Conservation (phyloP, 1,284 basidiomycete species). For the Pisolithus thermaeus region DNA sequence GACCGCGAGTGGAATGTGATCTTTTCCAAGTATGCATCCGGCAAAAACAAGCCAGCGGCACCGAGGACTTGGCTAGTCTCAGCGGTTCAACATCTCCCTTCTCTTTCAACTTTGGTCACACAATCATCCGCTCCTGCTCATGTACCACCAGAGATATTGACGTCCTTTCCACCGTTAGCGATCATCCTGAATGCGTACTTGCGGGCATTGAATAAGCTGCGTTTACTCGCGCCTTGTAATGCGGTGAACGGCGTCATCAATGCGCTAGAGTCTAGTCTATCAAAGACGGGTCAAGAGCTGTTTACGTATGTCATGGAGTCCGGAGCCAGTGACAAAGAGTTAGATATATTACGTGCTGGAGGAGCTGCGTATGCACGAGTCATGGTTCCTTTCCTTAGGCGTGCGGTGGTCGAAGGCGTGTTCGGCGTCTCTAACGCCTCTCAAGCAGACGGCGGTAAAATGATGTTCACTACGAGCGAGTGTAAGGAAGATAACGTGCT, state of each 20-base stretch:
- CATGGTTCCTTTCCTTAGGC: constrained; percentile 62
- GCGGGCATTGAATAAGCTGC: constrained; percentile 72
- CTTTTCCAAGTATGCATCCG: constrained; percentile 16
- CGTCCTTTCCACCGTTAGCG: constrained; percentile 76
- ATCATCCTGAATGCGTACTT: constrained; percentile 71
- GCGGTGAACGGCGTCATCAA: constrained; percentile 37
- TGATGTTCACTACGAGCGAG: constrained; percentile 1
- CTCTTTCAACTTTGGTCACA: constrained; percentile 24
- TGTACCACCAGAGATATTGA: constrained; percentile 62
- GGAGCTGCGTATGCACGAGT: constrained; percentile 54
- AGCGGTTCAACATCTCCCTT: constrained; percentile 29
- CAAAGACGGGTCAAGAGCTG: constrained; percentile 39
- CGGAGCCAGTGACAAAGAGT: constrained; percentile 22
- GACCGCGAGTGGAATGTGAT: constrained; percentile 24
- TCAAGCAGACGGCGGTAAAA: not conserved
- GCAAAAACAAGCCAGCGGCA: constrained; percentile 9
- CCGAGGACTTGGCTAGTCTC: constrained; percentile 51
- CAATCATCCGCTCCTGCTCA: constrained; percentile 35
- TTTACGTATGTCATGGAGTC: constrained; percentile 20
- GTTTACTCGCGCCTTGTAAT: constrained; percentile 71
- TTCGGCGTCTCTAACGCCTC: constrained; percentile 40
- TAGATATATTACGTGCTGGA: constrained; percentile 42
- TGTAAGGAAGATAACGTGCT: constrained; percentile 2
- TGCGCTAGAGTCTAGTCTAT: constrained; percentile 49
- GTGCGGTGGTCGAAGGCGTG: constrained; percentile 68